Evolutionary conservation across 805 yeast species (phyloP).

Genomic region (Lipomyces starkeyi): DNA sequence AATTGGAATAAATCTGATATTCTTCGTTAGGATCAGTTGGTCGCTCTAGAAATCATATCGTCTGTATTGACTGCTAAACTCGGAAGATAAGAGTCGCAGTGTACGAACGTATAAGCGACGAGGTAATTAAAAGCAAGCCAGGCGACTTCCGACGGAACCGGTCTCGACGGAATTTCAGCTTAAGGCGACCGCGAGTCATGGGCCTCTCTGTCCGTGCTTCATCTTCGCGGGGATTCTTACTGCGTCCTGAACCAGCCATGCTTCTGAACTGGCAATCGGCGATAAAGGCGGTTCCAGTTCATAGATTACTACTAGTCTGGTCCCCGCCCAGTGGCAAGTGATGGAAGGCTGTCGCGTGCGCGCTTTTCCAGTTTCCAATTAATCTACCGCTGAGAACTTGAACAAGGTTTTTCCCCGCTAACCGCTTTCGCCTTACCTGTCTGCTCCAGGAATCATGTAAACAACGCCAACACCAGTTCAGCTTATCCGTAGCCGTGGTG

Average conservation of each 20-base stretch:
- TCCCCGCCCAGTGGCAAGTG: not conserved
- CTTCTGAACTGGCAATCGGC: too few relatives aligned
- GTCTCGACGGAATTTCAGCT: not conserved
- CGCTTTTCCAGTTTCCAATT: not conserved
- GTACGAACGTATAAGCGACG: not conserved
- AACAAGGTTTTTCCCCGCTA: not conserved
- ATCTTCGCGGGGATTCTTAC: not conserved
- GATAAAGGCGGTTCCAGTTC: too few relatives aligned
- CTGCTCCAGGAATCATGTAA: too few relatives aligned
- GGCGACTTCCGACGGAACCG: not conserved
- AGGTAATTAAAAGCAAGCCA: not conserved
- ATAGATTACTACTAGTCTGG: too few relatives aligned
- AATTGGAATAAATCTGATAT: not conserved
- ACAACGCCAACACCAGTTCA: too few relatives aligned
- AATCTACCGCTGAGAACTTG: too few relatives aligned
- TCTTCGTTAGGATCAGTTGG: not conserved
- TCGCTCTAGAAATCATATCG: not conserved
- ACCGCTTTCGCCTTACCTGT: not conserved
- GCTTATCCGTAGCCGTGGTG: too few relatives aligned
- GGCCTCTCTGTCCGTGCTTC: not conserved
- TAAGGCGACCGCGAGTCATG: not conserved
- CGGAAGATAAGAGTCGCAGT: not conserved
- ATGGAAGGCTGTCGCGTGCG: not conserved
- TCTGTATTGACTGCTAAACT: not conserved
- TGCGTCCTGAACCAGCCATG: not conserved